These are phyloP conservation scores for Marasmius tenuissimus DNA, from an alignment of 1,284 basidiomycete species.

Conservation along the genomic window DNA sequence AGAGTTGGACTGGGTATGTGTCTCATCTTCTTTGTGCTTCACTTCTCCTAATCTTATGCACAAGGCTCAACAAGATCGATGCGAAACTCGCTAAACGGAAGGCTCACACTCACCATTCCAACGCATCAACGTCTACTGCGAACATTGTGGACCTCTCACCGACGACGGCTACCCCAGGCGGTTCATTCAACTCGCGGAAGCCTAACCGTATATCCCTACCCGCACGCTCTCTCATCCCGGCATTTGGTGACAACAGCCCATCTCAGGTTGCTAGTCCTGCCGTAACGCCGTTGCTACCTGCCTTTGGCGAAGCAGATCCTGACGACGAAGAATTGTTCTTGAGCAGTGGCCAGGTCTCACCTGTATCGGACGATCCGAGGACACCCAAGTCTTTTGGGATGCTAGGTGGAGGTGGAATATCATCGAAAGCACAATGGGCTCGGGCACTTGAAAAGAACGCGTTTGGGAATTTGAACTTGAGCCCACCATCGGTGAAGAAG, in stretches of 20 bases:
- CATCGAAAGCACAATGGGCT: background rate
- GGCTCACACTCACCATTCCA: background rate
- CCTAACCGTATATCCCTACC: background rate
- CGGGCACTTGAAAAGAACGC: background rate
- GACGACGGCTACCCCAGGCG: conserved; percentile 4
- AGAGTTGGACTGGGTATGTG: conserved; percentile 67
- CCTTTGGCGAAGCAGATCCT: background rate
- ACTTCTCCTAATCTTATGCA: background rate
- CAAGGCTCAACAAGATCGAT: conserved; percentile 14
- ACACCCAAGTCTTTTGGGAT: conserved; percentile 44
- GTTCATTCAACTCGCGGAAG: conserved; percentile 1
- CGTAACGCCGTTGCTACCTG: background rate
- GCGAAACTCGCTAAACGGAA: conserved; percentile 17
- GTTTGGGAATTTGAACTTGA: background rate
- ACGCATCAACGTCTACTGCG: background rate
- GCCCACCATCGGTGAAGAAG: background rate
- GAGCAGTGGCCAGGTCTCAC: conserved; percentile 75
- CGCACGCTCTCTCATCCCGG: background rate
- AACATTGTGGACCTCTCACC: conserved; percentile 9
- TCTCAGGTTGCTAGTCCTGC: background rate
- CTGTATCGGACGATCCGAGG: conserved; percentile 38
- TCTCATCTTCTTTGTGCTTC: background rate
- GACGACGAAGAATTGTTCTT: conserved; percentile 58
- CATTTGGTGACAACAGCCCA: background rate
- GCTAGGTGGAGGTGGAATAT: conserved; percentile 11